Evolutionary conservation across 2,329 filamentous ascomycete genomes (phyloP).

Genomic region (Phialophora macrospora): DNA sequence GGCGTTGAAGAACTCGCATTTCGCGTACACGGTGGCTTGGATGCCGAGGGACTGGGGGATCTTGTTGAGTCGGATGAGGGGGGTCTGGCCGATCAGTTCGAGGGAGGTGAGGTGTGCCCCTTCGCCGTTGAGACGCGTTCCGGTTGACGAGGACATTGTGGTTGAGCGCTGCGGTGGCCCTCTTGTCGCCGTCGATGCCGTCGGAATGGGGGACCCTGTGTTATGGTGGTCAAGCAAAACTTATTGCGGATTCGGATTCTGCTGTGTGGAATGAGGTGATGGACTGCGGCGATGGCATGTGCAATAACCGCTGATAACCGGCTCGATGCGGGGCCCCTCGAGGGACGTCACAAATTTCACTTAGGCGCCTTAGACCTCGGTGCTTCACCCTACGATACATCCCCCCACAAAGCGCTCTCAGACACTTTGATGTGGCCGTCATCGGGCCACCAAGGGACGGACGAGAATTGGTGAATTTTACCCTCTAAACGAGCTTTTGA

Average conservation of each 20-base stretch:
- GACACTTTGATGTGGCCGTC: not conserved
- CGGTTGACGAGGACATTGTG: conserved; percentile 17
- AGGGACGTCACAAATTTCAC: not conserved
- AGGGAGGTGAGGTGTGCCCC: conserved; percentile 66
- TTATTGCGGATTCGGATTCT: not conserved
- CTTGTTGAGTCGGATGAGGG: conserved; percentile 91
- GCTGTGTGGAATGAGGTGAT: conserved; percentile 14
- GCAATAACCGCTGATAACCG: conserved; percentile 12
- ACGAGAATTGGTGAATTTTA: not conserved
- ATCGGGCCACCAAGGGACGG: not conserved
- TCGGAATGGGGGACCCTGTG: not conserved
- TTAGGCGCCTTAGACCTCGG: not conserved
- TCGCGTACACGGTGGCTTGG: conserved; percentile 85
- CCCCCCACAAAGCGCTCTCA: not conserved
- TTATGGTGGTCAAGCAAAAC: not conserved
- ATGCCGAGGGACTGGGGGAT: conserved; percentile 90
- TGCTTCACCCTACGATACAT: not conserved
- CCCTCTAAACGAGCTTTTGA: not conserved
- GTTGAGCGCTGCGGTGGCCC: not conserved
- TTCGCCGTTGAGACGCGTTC: conserved; percentile 24
- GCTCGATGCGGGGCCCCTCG: not conserved
- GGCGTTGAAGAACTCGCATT: conserved; percentile 91
- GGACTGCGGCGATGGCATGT: not conserved
- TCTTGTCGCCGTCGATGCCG: not conserved
- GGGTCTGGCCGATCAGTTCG: conserved; percentile 92